Evolutionary conservation across 257 asterid species (phyloP).

Genomic region (Perilla frutescens): DNA sequence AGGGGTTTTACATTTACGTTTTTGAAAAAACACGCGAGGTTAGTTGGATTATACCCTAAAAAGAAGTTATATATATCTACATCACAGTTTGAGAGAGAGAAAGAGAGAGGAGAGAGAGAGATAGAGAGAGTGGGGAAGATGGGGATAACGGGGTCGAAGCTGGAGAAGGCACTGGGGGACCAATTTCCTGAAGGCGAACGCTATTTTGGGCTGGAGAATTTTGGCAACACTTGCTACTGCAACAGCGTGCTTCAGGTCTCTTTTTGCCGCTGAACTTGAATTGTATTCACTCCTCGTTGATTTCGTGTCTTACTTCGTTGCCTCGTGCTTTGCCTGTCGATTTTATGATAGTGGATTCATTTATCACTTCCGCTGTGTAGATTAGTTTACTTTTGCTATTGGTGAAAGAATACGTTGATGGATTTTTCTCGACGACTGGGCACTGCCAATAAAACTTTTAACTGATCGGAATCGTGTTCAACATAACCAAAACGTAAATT

Average conservation of each 20-base stretch:
- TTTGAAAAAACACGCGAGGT: too few species aligned
- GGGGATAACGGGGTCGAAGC: slow-evolving; percentile 60
- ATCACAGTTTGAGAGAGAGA: too few species aligned
- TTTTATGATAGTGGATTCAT: not conserved
- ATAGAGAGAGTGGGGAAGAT: slow-evolving; percentile 27
- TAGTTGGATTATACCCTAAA: too few species aligned
- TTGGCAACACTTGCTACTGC: slow-evolving; percentile 61
- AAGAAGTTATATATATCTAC: too few species aligned
- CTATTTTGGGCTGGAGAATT: slow-evolving; percentile 56
- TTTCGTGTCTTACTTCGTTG: not conserved
- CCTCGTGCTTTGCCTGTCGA: not conserved
- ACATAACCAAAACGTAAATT: too few species aligned
- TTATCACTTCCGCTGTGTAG: not conserved
- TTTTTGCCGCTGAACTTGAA: slow-evolving; percentile 10
- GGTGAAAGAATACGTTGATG: not conserved
- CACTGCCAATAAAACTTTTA: not conserved
- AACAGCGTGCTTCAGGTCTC: slow-evolving; percentile 59
- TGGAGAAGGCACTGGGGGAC: slow-evolving; percentile 61
- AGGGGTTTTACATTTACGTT: too few species aligned
- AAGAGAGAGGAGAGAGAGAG: not conserved
- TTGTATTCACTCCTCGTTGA: not conserved
- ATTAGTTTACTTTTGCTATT: not conserved
- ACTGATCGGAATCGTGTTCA: not conserved
- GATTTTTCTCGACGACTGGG: too few species aligned
- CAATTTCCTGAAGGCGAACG: slow-evolving; percentile 63